These are phyloP conservation scores for Fraxinus paxiana DNA, from an alignment of 305 asterid species.

Conservation along the genomic window DNA sequence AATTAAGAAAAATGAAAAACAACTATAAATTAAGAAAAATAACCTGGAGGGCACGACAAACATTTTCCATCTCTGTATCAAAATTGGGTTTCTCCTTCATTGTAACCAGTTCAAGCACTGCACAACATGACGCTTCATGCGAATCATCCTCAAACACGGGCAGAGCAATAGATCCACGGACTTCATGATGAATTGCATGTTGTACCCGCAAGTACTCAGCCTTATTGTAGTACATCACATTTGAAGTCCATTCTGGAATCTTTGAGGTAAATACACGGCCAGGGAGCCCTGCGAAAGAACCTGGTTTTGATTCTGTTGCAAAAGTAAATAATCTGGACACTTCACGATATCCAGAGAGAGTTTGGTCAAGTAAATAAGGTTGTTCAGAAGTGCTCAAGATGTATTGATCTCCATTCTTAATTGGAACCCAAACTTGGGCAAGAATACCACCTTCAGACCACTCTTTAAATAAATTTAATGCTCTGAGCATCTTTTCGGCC, in stretches of 20 bases:
- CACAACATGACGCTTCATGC: conserved; percentile 50
- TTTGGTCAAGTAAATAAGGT: conserved; percentile 57
- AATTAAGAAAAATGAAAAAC: neutral
- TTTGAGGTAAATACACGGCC: conserved; percentile 71
- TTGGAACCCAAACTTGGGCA: conserved; percentile 72
- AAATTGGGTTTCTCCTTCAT: conserved; percentile 49
- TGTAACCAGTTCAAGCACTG: conserved; percentile 69
- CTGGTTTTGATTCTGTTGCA: conserved; percentile 40
- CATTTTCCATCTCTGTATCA: conserved; percentile 52
- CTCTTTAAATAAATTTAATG: conserved; percentile 50
- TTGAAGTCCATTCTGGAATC: conserved; percentile 81
- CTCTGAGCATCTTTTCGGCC: conserved; percentile 56
- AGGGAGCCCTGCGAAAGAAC: conserved; percentile 58
- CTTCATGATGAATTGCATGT: conserved; percentile 52
- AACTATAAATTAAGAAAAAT: neutral
- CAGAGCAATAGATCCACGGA: conserved; percentile 73
- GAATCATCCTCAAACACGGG: conserved; percentile 56
- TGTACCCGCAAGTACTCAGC: conserved; percentile 60
- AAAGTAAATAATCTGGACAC: conserved; percentile 59
- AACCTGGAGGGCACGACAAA: conserved; percentile 69
- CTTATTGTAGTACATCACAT: conserved; percentile 48
- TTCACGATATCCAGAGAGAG: conserved; percentile 66
- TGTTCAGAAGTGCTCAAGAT: conserved; percentile 61
- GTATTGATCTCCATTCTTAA: conserved; percentile 42
- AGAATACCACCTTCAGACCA: conserved; percentile 50